Conservation (phyloP, 352 stramenopile genomes). For the Phytophthora gonapodyides region DNA sequence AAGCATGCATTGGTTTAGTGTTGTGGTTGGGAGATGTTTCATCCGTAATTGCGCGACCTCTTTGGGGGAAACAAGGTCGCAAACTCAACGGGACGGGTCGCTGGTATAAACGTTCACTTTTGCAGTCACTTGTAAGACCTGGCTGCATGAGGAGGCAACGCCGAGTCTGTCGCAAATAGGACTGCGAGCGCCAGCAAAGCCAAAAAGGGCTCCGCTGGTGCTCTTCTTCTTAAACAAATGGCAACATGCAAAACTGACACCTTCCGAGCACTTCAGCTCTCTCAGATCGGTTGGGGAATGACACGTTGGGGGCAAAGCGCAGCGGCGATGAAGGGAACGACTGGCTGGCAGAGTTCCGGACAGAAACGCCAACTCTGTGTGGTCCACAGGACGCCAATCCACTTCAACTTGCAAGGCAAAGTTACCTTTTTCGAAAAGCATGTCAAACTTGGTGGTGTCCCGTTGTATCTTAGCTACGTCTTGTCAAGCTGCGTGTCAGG, state of each 20-base stretch:
- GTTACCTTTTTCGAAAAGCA: neutral
- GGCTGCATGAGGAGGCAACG: slow-evolving; percentile 55
- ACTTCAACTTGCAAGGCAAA: slow-evolving; percentile 9
- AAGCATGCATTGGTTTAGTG: neutral
- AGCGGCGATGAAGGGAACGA: slow-evolving; percentile 8
- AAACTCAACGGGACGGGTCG: slow-evolving; percentile 86
- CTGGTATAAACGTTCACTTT: slow-evolving; percentile 87
- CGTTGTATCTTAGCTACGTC: slow-evolving; percentile 17
- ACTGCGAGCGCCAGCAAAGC: slow-evolving; percentile 50
- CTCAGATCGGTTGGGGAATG: slow-evolving; percentile 19
- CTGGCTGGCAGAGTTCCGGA: slow-evolving; percentile 18
- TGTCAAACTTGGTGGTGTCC: slow-evolving; percentile 13
- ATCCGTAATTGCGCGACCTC: slow-evolving; percentile 83
- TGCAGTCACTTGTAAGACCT: slow-evolving; percentile 88
- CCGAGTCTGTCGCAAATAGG: slow-evolving; percentile 87
- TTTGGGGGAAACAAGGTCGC: slow-evolving; percentile 64
- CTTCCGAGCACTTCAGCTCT: slow-evolving; percentile 5
- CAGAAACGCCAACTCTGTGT: neutral
- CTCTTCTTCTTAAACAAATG: slow-evolving; percentile 15
- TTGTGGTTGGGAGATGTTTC: slow-evolving; percentile 47
- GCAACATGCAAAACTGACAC: slow-evolving; percentile 6
- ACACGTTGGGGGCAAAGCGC: neutral
- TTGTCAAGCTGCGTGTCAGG: slow-evolving; percentile 1
- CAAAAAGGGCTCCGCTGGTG: neutral
- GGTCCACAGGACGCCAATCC: neutral